Evolutionary conservation across 2,329 filamentous ascomycete species (phyloP).

Genomic region (Pleurostoma richardsiae): DNA sequence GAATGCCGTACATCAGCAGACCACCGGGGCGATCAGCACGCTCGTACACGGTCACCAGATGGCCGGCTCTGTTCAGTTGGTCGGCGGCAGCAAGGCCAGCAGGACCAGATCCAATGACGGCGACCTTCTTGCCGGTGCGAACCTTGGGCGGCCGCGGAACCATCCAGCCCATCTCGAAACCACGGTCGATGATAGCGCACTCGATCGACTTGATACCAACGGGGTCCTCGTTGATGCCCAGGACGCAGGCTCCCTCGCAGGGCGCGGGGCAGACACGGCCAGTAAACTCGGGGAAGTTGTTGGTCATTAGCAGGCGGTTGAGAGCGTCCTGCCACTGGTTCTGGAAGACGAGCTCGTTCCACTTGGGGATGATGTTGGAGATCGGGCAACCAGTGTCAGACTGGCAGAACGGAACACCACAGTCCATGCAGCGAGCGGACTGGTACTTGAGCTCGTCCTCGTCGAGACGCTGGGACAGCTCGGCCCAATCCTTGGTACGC

Average conservation of each 20-base stretch:
- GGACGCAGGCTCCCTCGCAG: constrained; percentile 91
- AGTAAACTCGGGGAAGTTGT: constrained; percentile 98
- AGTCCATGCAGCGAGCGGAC: constrained; percentile 96
- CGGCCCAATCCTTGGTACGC: constrained; percentile 87
- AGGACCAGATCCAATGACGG: constrained; percentile 87
- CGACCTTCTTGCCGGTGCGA: constrained; percentile 83
- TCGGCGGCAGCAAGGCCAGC: constrained; percentile 87
- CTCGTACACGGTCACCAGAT: constrained; percentile 86
- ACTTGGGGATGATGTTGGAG: constrained; percentile 96
- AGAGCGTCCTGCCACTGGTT: constrained; percentile 87
- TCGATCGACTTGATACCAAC: constrained; percentile 98
- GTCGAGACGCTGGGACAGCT: constrained; percentile 79
- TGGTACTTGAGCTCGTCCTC: constrained; percentile 97
- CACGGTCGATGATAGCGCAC: constrained; percentile 94
- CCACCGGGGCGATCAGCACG: constrained; percentile 86
- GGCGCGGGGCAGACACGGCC: constrained; percentile 95
- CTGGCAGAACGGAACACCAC: constrained; percentile 96
- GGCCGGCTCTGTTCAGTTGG: constrained; percentile 89
- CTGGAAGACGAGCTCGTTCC: constrained; percentile 77
- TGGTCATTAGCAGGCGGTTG: constrained; percentile 88
- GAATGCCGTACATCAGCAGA: constrained; percentile 96
- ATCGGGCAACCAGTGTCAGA: constrained; percentile 95
- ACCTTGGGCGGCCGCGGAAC: constrained; percentile 71
- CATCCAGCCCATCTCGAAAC: constrained; percentile 99
- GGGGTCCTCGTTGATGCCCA: constrained; percentile 94